Evolutionary conservation across 805 yeast species (phyloP).

Genomic region (Komagataella kurtzmanii): DNA sequence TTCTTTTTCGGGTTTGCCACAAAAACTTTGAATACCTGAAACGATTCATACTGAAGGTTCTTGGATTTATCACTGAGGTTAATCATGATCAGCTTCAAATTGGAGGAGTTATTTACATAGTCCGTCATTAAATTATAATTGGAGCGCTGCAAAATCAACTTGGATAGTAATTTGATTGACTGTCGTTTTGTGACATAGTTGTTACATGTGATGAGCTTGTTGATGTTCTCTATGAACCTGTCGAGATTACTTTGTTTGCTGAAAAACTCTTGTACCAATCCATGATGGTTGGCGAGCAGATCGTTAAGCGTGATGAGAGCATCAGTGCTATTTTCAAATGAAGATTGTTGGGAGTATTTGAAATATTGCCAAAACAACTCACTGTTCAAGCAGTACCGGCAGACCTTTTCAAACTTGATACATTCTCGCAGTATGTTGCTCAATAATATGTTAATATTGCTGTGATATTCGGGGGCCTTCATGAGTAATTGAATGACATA

Average conservation of each 20-base stretch:
- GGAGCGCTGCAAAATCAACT: conserved; percentile 55
- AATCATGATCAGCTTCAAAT: conserved; percentile 77
- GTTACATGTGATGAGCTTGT: conserved; percentile 56
- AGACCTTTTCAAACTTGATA: conserved; percentile 61
- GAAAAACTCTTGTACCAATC: conserved; percentile 60
- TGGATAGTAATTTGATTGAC: conserved; percentile 62
- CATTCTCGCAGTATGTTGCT: conserved; percentile 81
- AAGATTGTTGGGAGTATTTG: conserved; percentile 57
- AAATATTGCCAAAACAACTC: conserved; percentile 73
- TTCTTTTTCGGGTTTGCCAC: conserved; percentile 93
- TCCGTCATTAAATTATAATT: conserved; percentile 61
- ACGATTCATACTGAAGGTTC: conserved; percentile 82
- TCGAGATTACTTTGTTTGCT: conserved; percentile 32
- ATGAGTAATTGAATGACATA: conserved; percentile 49
- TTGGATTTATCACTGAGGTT: conserved; percentile 78
- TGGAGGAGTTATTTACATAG: conserved; percentile 72
- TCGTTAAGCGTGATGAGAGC: conserved; percentile 69
- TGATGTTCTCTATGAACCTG: conserved; percentile 47
- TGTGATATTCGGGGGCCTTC: conserved; percentile 54
- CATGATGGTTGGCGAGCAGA: conserved; percentile 55
- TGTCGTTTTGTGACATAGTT: conserved; percentile 92
- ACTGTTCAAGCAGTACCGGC: conserved; percentile 43
- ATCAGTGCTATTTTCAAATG: conserved; percentile 86
- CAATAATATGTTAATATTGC: conserved; percentile 55
- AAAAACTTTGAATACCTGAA: conserved; percentile 86